These are phyloP conservation scores for Aspergillus terreus DNA, from an alignment of 2,329 filamentous ascomycete genomes.

Conservation along the genomic window DNA sequence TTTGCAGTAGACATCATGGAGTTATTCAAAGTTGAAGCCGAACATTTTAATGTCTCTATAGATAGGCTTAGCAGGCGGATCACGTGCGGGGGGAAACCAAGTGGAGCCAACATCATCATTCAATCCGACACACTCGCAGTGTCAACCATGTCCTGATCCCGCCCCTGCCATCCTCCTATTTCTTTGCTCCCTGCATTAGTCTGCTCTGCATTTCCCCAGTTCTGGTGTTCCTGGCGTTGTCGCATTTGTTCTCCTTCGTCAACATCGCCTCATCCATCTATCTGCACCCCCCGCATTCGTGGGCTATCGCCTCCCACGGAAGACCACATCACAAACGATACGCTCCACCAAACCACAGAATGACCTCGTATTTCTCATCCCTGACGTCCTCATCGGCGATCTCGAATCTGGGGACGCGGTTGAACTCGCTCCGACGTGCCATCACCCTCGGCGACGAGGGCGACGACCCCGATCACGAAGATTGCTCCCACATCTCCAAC, in stretches of 20 bases:
- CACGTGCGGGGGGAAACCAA: conserved; percentile 7
- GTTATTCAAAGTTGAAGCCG: neutral
- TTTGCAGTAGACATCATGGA: neutral
- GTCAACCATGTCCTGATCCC: neutral
- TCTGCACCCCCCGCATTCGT: neutral
- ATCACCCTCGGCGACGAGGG: conserved; percentile 40
- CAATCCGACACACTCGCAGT: neutral
- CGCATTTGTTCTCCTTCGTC: neutral
- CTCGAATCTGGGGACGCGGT: conserved; percentile 54
- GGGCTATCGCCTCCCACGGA: neutral
- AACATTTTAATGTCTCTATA: neutral
- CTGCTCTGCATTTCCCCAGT: neutral
- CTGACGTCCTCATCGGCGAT: conserved; percentile 44
- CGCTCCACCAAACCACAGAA: conserved; percentile 34
- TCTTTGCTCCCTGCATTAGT: neutral
- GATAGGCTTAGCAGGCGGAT: neutral
- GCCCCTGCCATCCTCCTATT: neutral
- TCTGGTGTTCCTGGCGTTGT: neutral
- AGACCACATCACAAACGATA: conserved; percentile 1
- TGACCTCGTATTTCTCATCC: conserved; percentile 80
- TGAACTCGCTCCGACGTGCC: conserved; percentile 54
- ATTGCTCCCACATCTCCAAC: conserved; percentile 92
- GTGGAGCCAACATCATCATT: conserved; percentile 5
- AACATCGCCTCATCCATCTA: neutral
- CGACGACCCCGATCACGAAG: conserved; percentile 54